Evolutionary conservation across 257 asterid species (phyloP).

Genomic region (Lycium barbarum): DNA sequence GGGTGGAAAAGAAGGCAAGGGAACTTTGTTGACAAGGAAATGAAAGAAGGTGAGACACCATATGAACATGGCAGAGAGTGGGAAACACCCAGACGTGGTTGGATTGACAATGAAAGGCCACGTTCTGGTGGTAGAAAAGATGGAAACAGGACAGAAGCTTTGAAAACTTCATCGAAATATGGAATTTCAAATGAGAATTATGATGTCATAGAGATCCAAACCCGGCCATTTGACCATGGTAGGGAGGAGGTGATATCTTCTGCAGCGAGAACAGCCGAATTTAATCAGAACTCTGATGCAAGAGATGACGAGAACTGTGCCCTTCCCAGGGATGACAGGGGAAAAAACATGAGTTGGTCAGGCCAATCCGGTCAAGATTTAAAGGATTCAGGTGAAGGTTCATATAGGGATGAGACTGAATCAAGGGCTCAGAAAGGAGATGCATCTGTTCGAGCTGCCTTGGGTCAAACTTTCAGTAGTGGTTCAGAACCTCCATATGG

Average conservation of each 20-base stretch:
- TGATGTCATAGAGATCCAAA: constrained; percentile 98
- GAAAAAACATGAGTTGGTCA: constrained; percentile 53
- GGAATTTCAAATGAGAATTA: constrained; percentile 95
- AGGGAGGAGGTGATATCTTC: constrained; percentile 69
- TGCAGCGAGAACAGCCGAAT: constrained; percentile 51
- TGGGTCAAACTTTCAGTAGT: constrained; percentile 64
- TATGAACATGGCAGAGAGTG: constrained; percentile 86
- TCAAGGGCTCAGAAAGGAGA: constrained; percentile 55
- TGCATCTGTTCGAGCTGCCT: constrained; percentile 53
- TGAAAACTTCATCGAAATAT: constrained; percentile 89
- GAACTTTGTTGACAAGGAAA: constrained; percentile 56
- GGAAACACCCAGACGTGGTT: constrained; percentile 86
- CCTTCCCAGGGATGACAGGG: constrained; percentile 59
- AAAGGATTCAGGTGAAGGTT: constrained; percentile 61
- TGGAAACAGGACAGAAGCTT: constrained; percentile 94
- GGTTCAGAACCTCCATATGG: constrained; percentile 68
- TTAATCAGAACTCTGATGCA: constrained; percentile 51
- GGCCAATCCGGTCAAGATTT: constrained; percentile 67
- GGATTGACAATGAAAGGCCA: constrained; percentile 67
- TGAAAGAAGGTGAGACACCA: constrained; percentile 63
- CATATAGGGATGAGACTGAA: constrained; percentile 70
- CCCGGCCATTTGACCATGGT: constrained; percentile 79
- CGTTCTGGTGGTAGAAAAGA: constrained; percentile 89
- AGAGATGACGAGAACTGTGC: constrained; percentile 53
- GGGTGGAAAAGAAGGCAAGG: constrained; percentile 82